phyloP scores from a whole-genome alignment of 2,329 filamentous ascomycete genomes.

The Colletotrichum falcatum region DNA sequence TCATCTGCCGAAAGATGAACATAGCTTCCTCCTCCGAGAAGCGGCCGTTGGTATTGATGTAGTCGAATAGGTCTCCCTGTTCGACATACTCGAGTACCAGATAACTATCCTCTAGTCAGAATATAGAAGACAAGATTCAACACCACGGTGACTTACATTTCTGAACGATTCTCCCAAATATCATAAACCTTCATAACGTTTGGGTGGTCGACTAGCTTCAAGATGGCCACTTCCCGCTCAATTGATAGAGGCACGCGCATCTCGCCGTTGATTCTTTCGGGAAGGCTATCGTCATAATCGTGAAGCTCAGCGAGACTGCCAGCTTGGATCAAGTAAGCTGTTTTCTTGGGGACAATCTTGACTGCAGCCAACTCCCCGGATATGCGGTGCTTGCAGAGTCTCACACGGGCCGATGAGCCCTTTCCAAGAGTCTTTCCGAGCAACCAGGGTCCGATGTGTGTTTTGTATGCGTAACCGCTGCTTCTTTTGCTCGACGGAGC shows the following conservation, averaged over 20 bases:
- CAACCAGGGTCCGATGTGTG: slow-evolving; percentile 93
- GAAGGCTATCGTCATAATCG: slow-evolving; percentile 72
- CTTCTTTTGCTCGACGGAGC: slow-evolving; percentile 53
- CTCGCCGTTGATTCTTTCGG: slow-evolving; percentile 68
- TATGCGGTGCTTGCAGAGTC: slow-evolving; percentile 82
- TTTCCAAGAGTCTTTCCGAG: slow-evolving; percentile 89
- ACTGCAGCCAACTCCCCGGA: slow-evolving; percentile 89
- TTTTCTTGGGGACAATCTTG: slow-evolving; percentile 92
- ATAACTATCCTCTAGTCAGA: slow-evolving; percentile 71
- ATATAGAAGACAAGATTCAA: neutral
- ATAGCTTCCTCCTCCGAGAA: slow-evolving; percentile 84
- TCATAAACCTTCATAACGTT: slow-evolving; percentile 96
- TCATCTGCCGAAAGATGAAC: slow-evolving; percentile 90
- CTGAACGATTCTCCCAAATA: slow-evolving; percentile 96
- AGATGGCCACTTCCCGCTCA: slow-evolving; percentile 94
- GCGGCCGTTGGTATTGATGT: slow-evolving; percentile 80
- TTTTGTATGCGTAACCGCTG: slow-evolving; percentile 64
- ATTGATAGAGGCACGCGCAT: slow-evolving; percentile 87
- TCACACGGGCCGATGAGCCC: slow-evolving; percentile 89
- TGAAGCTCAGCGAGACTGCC: slow-evolving; percentile 88
- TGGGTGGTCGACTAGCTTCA: slow-evolving; percentile 95
- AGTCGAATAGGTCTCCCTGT: slow-evolving; percentile 83
- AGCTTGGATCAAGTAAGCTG: slow-evolving; percentile 83
- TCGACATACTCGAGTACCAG: slow-evolving; percentile 94
- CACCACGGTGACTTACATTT: slow-evolving; percentile 76